phyloP scores from a whole-genome alignment of 768 basidiomycete species.

The Fistulinella prunicolor region DNA sequence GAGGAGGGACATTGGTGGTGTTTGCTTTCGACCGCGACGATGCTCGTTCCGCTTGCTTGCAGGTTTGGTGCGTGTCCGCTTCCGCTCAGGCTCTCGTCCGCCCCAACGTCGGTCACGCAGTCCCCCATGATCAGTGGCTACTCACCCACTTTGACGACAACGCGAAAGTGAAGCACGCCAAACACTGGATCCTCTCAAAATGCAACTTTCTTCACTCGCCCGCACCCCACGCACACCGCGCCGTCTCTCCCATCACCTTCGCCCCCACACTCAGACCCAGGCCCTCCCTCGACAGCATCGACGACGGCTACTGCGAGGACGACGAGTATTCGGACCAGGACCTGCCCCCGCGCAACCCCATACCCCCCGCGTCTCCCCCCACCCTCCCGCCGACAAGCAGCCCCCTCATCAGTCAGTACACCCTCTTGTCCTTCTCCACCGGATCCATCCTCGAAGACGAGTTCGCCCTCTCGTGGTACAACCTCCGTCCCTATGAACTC shows the following conservation, averaged over 20 bases:
- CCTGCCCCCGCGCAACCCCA: not conserved
- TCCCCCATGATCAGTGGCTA: conserved; percentile 76
- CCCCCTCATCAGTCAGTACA: conserved; percentile 38
- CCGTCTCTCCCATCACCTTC: conserved; percentile 70
- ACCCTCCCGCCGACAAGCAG: conserved; percentile 5
- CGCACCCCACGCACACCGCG: conserved; percentile 33
- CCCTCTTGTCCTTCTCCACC: conserved; percentile 63
- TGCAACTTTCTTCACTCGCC: conserved; percentile 41
- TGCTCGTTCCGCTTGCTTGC: conserved; percentile 47
- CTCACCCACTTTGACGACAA: conserved; percentile 61
- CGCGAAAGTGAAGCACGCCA: conserved; percentile 62
- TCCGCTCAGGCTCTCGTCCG: not conserved
- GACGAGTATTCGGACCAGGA: conserved; percentile 33
- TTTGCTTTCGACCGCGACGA: too few relatives aligned
- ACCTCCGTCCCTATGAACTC: conserved; percentile 59
- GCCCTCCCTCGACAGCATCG: conserved; percentile 24
- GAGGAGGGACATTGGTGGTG: conserved; percentile 69
- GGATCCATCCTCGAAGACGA: conserved; percentile 72
- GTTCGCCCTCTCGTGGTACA: conserved; percentile 53
- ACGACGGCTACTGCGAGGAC: conserved; percentile 31
- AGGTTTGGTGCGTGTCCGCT: conserved; percentile 47
- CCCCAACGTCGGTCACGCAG: conserved; percentile 29
- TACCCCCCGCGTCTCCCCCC: not conserved
- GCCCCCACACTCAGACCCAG: conserved; percentile 33
- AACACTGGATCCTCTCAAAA: conserved; percentile 59